Evolutionary conservation across 768 basidiomycete genomes (phyloP), one percentile per base, ranked within the genome.

Genomic region (Clavaria fumosa): DNA sequence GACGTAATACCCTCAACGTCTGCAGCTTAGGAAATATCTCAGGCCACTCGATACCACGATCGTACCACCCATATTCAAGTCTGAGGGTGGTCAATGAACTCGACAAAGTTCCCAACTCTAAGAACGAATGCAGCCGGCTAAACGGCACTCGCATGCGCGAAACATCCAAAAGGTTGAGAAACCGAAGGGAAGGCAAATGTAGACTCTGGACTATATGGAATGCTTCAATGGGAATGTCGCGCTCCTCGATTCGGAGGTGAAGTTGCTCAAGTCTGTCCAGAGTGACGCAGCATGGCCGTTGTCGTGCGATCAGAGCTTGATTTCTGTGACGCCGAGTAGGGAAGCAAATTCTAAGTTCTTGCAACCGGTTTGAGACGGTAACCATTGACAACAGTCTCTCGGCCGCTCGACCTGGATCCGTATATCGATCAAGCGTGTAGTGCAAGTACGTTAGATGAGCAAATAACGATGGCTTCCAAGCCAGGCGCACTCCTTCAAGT

Each of bases 201-300:
- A 78, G 45, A 42, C 67, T 66, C 28, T 67, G 63, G 38, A 72
- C 54, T 43, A 77, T 57, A 34, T 61, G 59, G 14, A 64, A 52
- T 20, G 80, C 60, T 47, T 79, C 78, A 34, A 66, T 66, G 26
- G 76, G 75, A 31, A 79, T 70, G 47, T 78, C 71, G 20, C 54
- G 55, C 18, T 66, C 63, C 46, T 69, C 64, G 37, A 75, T 63
- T 24, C 58, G 49, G 15, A 81, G 53, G 24, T 65, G 63, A 19
- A 81, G 57, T 20, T 54, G 54, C 26, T 52, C 50, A 26, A 81
- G 64, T 34, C 44, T 50, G 7, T 66, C 64, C n/a, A 80, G 56
- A 17, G 51, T 39, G 17, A 72, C 53, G 31, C 52, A 45, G 39
- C 52, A n/a, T n/a, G n/a, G n/a, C n/a, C n/a, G n/a, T n/a, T n/a